Evolutionary conservation across 169 alveolate genomes (phyloP).

Genomic region (Plasmodium knowlesi): DNA sequence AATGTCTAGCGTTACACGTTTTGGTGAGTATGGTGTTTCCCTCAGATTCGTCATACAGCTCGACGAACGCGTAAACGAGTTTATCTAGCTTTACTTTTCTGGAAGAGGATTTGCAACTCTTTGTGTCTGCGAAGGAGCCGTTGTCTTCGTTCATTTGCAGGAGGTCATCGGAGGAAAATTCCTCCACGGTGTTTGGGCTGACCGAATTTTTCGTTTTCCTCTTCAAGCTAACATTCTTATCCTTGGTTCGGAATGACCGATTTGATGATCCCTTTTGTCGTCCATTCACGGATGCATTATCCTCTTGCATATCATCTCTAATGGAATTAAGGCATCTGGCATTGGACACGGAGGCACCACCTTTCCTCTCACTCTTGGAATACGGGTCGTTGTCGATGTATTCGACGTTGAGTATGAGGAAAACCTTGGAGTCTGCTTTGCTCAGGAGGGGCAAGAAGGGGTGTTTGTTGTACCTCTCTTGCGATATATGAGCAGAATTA

Average conservation of each 20-base stretch:
- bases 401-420: conserved; percentile 58
- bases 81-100: conserved; percentile 68
- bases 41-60: conserved; percentile 61
- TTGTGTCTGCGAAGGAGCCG: conserved; percentile 5
- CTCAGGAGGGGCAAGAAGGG: conserved; percentile 77
- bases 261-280: neutral
- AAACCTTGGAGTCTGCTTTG: conserved; percentile 48
- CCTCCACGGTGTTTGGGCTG: neutral
- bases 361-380: neutral
- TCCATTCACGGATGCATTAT: neutral
- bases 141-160: neutral
- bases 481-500: conserved; percentile 51
- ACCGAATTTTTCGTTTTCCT: conserved; percentile 22
- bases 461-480: conserved; percentile 77
- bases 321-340: neutral
- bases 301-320: neutral
- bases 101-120: conserved; percentile 55
- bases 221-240: conserved; percentile 24
- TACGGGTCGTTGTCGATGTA: conserved; percentile 14
- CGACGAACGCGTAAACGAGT: conserved; percentile 63
- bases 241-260: neutral
- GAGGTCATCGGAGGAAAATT: neutral
- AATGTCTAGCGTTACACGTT: conserved; percentile 67
- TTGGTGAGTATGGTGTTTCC: conserved; percentile 58
- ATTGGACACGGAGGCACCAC: neutral